These are phyloP conservation scores for Gynandropsis gynandra DNA, from an alignment of 345 rosid species.

Conservation along the genomic window DNA sequence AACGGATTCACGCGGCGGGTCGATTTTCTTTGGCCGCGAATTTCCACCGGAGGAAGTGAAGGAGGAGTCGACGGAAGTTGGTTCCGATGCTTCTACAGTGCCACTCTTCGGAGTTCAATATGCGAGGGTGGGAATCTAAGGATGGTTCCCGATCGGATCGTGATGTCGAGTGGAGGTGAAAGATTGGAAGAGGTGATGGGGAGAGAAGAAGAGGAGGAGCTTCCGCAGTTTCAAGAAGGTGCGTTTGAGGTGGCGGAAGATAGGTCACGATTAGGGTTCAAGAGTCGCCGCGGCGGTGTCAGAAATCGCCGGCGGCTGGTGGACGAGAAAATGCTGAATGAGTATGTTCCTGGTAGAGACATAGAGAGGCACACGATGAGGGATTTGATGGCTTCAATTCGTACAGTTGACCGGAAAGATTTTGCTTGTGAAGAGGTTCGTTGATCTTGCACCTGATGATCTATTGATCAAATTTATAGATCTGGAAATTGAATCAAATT, in stretches of 20 bases:
- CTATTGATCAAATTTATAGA: no score
- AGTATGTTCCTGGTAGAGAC: slow-evolving; percentile 40
- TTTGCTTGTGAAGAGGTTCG: slow-evolving; percentile 69
- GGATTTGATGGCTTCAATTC: slow-evolving; percentile 51
- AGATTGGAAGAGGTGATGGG: slow-evolving; percentile 64
- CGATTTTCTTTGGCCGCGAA: slow-evolving; percentile 38
- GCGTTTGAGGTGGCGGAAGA: slow-evolving; percentile 56
- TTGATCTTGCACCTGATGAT: neutral
- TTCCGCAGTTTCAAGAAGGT: slow-evolving; percentile 61
- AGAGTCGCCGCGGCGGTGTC: no score
- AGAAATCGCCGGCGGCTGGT: slow-evolving; percentile 37
- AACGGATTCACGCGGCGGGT: slow-evolving; percentile 64
- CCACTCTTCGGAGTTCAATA: slow-evolving; percentile 62
- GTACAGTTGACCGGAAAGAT: slow-evolving; percentile 34
- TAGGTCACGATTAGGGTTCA: slow-evolving; percentile 20
- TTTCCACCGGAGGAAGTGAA: no score
- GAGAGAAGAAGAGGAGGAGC: slow-evolving; percentile 65
- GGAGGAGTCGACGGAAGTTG: slow-evolving; percentile 38
- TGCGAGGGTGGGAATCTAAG: slow-evolving; percentile 77
- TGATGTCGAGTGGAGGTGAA: slow-evolving; percentile 78
- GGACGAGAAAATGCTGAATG: slow-evolving; percentile 36
- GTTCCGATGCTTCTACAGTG: slow-evolving; percentile 72
- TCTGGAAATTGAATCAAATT: no score
- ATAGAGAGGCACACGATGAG: slow-evolving; percentile 57
- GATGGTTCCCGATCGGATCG: slow-evolving; percentile 67